Evolutionary conservation across 1,139 yeast genomes (phyloP).

Genomic region (Candida freyschussii): DNA sequence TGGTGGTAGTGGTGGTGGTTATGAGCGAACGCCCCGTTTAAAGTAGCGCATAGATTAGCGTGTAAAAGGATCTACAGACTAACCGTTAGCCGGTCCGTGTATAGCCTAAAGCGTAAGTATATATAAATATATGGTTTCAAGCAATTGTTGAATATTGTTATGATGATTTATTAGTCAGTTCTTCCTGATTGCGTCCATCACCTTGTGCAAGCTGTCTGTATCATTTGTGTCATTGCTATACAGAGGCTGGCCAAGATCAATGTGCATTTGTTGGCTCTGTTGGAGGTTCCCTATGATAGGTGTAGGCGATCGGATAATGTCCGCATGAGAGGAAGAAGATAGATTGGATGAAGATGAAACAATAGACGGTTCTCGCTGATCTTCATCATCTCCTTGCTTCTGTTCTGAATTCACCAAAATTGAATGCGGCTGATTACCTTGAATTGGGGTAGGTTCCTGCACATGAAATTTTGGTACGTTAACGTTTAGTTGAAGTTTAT

Average conservation of each 20-base stretch:
- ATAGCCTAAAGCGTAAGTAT: too few species aligned
- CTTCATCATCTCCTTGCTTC: too few species aligned
- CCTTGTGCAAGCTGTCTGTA: slow-evolving; percentile 6
- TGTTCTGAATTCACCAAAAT: not conserved
- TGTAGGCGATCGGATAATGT: slow-evolving; percentile 6
- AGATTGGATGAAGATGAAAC: slow-evolving; percentile 2
- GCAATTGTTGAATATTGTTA: too few species aligned
- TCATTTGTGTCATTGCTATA: slow-evolving; percentile 6
- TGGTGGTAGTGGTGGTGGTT: too few species aligned
- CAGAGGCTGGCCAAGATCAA: slow-evolving; percentile 10
- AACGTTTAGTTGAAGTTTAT: too few species aligned
- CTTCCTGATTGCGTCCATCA: slow-evolving; percentile 10
- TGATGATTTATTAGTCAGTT: slow-evolving; percentile 2
- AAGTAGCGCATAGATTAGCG: too few species aligned
- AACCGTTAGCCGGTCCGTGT: too few species aligned
- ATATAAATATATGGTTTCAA: too few species aligned
- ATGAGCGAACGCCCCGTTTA: too few species aligned
- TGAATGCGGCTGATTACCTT: slow-evolving; percentile 2
- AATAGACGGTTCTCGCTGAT: too few species aligned
- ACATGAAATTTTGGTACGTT: slow-evolving; percentile 8
- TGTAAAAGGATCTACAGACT: too few species aligned
- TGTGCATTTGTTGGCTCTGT: slow-evolving; percentile 5
- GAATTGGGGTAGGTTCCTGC: slow-evolving; percentile 9
- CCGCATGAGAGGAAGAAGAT: too few species aligned
- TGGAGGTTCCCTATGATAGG: slow-evolving; percentile 14